Evolutionary conservation across 179 eudicot genomes (phyloP), one percentile per base, ranked within the genome.

Genomic region (Heliamphora ciliata): DNA sequence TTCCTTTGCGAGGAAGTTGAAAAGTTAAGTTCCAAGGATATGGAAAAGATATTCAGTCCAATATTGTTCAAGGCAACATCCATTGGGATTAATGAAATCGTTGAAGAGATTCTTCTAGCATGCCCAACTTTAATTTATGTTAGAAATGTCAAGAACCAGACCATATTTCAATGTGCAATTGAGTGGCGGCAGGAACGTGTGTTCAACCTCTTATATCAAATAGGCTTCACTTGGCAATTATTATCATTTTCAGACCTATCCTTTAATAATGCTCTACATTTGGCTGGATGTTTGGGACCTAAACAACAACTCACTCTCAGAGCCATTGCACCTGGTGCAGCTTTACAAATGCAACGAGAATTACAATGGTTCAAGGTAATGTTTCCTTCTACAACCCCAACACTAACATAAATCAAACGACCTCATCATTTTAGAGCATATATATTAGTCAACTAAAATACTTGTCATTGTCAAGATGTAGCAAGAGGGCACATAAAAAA

Each of bases 131-230:
- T 17, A 0, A 3, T 73, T 15, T 0, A 0, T n/a, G 7, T 48
- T 7, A 0, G 0, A 0, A 3, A n/a, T 1, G 0, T 0, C 2
- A 2, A 73, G 0, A 1, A 18, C 1, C 7, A 0, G 51, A 1
- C 0, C n/a, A 11, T 74, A 0, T 21, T 31, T 6, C 17, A 67
- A 31, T 2, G 3, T 31, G 72, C 47, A 67, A 31, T 67, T 67
- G 4, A 8, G 17, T 67, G n/a, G 6, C 72, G 72, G 1, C 47
- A 15, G 31, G 72, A 68, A 68, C 7, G 0, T 4, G 48, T 68
- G 15, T 68, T 31, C 48, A 68, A 68, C n/a, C 72, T 68, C 50
- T 8, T 67, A 10, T 31, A 40, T 40, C 72, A 67, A 67, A 9
- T 11, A 4, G 1, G 4, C 40, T 0, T 2, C 7, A 46, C 3